phyloP scores from a whole-genome alignment of 2,329 filamentous ascomycete genomes.

The Hortaea werneckii region DNA sequence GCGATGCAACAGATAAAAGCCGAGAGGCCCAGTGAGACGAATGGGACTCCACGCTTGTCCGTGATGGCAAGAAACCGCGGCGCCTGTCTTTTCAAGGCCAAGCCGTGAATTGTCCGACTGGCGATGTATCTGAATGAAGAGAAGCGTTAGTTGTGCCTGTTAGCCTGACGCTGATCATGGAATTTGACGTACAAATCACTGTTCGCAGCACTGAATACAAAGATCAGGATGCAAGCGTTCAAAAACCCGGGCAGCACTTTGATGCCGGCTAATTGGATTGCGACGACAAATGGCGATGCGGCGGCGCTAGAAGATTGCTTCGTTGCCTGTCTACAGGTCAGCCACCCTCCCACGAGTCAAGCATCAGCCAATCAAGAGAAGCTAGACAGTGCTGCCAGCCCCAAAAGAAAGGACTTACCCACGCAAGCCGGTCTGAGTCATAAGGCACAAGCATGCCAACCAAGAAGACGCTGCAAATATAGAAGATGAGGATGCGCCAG shows the following conservation, averaged over 20 bases:
- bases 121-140: slow-evolving; percentile 47
- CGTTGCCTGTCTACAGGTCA: no score
- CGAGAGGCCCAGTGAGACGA: slow-evolving; percentile 53
- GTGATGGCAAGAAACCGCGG: slow-evolving; percentile 62
- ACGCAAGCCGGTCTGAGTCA: slow-evolving; percentile 2
- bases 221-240: slow-evolving; percentile 54
- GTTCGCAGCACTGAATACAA: slow-evolving; percentile 48
- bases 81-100: slow-evolving; percentile 61
- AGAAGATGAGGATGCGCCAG: slow-evolving; percentile 14
- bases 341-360: no score
- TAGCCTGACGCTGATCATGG: slow-evolving; percentile 23
- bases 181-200: slow-evolving; percentile 48
- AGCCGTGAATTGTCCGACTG: slow-evolving; percentile 48
- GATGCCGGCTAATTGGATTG: slow-evolving; percentile 51
- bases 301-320: slow-evolving; percentile 19
- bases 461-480: slow-evolving; percentile 3
- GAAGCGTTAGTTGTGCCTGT: slow-evolving; percentile 11
- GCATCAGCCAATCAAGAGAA: no score
- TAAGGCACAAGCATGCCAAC: slow-evolving; percentile 6
- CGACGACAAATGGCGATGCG: slow-evolving; percentile 46
- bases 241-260: slow-evolving; percentile 50
- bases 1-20: slow-evolving; percentile 25
- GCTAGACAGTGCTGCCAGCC: no score
- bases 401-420: not conserved
- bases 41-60: slow-evolving; percentile 60